Base-by-base conservation (phyloP, 176 grass and related monocot species). In the Avena eriantha region DNA sequence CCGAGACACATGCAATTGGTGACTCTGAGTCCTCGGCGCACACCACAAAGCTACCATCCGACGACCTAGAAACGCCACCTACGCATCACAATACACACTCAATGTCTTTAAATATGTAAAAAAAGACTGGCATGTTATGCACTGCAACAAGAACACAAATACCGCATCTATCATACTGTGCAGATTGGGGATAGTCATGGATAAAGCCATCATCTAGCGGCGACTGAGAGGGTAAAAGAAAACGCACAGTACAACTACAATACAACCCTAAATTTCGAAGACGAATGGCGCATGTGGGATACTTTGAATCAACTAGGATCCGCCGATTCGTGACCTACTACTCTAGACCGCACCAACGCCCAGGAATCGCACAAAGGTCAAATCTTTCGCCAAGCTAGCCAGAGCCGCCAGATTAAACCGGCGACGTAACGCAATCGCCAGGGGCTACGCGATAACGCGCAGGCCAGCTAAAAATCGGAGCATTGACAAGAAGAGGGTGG, bases 61-160 rank as follows among this genome's bases (percentile, higher is more conserved):
- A 74, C 49, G 24, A 81, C 29, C 58, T 60, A 12, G 69, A 83
- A 76, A 36, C 76, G 18, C 77, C 77, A 82, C 82, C 90, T 91
- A 53, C 1, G 36, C 18, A 85, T 82, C 69, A 60, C 13, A 85
- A 76, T 34, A 21, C 3, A 59, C 35, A 17, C 6, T 60, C 17
- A 87, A 84, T 76, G 24, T 12, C 49, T 82, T 47, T n/a, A 10
- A 10, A 3, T n/a, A 29, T 19, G 45, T 33, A 59, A 76, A 11
- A 8, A 60, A 89, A 29, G 23, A 74, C 54, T 60, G 54, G 58
- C 17, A 41, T 0, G 19, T 11, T 35, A 19, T 72, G 54, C 26
- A 65, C 13, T 73, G 23, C 2, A 83, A 35, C 11, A 73, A 35
- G 53, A 65, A 4, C 13, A 54, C 65, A 65, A 69, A 65, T 66